These are phyloP conservation scores for Rhytidhysteron rufulum DNA, from an alignment of 2,329 filamentous ascomycete species.

Conservation along the genomic window DNA sequence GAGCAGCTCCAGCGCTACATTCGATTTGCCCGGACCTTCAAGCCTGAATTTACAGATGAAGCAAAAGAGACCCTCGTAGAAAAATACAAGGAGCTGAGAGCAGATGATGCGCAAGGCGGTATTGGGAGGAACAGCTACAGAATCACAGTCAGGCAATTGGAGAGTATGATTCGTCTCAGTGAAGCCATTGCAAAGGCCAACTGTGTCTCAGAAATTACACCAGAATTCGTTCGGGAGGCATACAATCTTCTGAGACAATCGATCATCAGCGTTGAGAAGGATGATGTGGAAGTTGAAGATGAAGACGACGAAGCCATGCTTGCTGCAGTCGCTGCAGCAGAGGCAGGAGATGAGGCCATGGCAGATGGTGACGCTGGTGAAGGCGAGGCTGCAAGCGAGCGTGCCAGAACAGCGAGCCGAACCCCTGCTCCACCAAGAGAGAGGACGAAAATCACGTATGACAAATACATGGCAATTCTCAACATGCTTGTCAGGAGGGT, in stretches of 20 bases:
- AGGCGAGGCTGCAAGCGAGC: constrained; percentile 31
- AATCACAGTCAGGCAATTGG: constrained; percentile 93
- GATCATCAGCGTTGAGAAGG: constrained; percentile 97
- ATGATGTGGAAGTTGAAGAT: constrained; percentile 92
- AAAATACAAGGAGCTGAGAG: constrained; percentile 91
- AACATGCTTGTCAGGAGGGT: constrained; percentile 80
- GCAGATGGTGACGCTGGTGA: constrained; percentile 42
- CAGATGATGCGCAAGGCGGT: constrained; percentile 90
- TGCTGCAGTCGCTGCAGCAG: constrained; percentile 49
- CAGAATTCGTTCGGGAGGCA: constrained; percentile 84
- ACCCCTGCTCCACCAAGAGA: constrained; percentile 44
- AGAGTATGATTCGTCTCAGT: constrained; percentile 90
- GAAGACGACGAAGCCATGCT: constrained; percentile 62
- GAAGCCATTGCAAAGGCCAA: constrained; percentile 99
- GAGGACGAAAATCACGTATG: constrained; percentile 89
- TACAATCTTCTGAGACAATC: constrained; percentile 88
- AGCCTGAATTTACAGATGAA: constrained; percentile 84
- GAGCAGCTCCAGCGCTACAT: constrained; percentile 97
- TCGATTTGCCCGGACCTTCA: constrained; percentile 90
- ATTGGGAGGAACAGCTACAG: constrained; percentile 93
- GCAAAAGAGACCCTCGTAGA: constrained; percentile 81
- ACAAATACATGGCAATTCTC: constrained; percentile 89
- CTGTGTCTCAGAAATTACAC: constrained; percentile 84
- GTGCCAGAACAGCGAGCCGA: constrained; percentile 31
- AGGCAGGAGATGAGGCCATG: constrained; percentile 26